Conservation (phyloP, 352 stramenopile species). For the Globisporangium alternatum region DNA sequence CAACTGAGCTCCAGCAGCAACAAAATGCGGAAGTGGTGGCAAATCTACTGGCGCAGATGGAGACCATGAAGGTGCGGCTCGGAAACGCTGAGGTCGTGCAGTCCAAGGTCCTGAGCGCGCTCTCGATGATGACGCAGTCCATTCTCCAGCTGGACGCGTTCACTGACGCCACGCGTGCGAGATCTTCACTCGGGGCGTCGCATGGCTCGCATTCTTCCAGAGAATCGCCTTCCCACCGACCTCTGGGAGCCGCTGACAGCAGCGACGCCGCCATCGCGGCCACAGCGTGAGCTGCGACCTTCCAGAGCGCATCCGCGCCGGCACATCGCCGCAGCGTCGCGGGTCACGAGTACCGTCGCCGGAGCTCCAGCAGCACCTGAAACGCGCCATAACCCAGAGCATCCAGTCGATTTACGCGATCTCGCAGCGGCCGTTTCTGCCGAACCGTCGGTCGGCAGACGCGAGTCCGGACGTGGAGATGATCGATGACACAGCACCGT, state of each 20-base stretch:
- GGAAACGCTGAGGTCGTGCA: background rate
- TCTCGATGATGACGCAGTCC: background rate
- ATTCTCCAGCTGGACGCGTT: constrained; percentile 8
- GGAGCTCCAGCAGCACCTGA: background rate
- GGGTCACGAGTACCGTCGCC: background rate
- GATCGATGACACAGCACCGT: background rate
- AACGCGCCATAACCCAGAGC: background rate
- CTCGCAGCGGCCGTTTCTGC: background rate
- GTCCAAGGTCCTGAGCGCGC: background rate
- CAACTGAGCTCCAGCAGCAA: background rate
- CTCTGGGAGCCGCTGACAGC: background rate
- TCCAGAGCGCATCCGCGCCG: background rate
- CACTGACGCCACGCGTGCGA: background rate
- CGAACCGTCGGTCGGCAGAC: background rate
- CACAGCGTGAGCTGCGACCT: background rate
- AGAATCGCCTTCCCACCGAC: background rate
- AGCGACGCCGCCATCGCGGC: background rate
- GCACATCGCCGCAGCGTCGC: background rate
- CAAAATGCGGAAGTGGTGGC: background rate
- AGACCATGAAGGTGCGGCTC: background rate
- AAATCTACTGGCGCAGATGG: background rate
- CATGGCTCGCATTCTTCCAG: background rate
- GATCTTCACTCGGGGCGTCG: background rate
- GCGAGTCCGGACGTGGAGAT: background rate
- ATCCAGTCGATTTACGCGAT: constrained; percentile 1